phyloP scores from a whole-genome alignment of 139 green algal species.

The Picochlorum sp. region DNA sequence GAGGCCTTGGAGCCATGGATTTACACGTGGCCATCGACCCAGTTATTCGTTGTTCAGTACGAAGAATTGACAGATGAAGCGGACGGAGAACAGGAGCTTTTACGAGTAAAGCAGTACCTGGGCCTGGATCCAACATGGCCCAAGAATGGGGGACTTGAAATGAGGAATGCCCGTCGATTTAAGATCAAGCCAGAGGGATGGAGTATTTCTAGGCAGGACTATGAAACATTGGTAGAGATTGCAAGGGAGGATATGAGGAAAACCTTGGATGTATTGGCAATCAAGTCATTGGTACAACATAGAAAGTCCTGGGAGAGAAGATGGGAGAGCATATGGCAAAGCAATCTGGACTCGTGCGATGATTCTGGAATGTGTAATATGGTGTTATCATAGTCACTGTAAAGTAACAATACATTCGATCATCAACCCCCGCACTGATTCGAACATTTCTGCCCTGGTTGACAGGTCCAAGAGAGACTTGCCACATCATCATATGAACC shows the following conservation, averaged over 20 bases:
- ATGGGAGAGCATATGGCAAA: conserved; percentile 7
- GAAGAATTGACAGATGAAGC: conserved; percentile 8
- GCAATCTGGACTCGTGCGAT: conserved; percentile 5
- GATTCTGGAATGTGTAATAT: conserved; percentile 12
- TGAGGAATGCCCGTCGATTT: conserved; percentile 4
- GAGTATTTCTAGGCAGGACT: neutral
- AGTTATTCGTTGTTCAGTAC: conserved; percentile 4
- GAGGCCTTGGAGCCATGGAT: neutral
- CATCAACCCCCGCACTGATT: too few relatives aligned
- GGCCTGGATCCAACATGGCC: conserved; percentile 1
- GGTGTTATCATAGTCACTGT: conserved; percentile 6
- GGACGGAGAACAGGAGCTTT: neutral
- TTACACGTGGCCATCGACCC: conserved; percentile 3
- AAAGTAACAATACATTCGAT: too few relatives aligned
- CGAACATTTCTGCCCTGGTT: too few relatives aligned
- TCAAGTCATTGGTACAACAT: neutral
- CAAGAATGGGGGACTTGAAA: neutral
- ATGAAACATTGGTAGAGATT: conserved; percentile 3
- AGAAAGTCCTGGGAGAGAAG: neutral
- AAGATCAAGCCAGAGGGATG: conserved; percentile 12
- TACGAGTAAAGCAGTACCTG: conserved; percentile 5
- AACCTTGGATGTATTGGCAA: conserved; percentile 3
- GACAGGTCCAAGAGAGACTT: too few relatives aligned
- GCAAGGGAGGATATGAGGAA: neutral
- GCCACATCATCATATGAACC: too few relatives aligned